A percentile compares a stretch with the other conserved stretches of the same genome.
phyloP scores from a whole-genome alignment of 176 grass and related monocot species.

The Otatea glauca region DNA sequence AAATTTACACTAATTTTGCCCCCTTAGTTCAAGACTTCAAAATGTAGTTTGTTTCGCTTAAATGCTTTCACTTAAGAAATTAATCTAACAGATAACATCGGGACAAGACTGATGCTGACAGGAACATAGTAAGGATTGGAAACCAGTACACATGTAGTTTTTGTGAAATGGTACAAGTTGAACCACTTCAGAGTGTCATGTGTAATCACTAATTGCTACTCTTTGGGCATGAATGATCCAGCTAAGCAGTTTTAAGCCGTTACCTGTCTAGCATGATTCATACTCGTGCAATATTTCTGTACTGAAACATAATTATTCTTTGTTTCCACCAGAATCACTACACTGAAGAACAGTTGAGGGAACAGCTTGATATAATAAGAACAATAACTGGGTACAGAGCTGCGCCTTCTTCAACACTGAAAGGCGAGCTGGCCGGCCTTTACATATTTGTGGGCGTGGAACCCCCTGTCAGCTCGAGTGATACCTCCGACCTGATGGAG shows the following conservation, averaged over 20 bases:
- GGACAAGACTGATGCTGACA: constrained; percentile 13
- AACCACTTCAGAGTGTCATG: background rate
- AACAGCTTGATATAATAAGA: constrained; percentile 39
- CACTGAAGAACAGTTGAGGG: constrained; percentile 46
- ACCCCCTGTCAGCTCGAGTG: background rate
- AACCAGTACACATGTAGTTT: background rate
- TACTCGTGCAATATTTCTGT: background rate
- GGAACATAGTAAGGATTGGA: background rate
- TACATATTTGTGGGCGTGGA: constrained; percentile 54
- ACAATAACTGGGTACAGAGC: constrained; percentile 47
- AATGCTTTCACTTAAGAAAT: background rate
- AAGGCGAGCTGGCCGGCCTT: constrained; percentile 16
- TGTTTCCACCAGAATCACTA: constrained; percentile 36
- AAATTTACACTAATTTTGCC: background rate
- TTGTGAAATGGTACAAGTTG: background rate
- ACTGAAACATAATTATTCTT: background rate
- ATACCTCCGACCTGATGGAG: constrained; percentile 15
- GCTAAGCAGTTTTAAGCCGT: background rate
- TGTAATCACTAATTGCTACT: background rate
- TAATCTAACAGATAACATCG: background rate
- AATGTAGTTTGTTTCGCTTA: background rate
- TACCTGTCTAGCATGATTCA: background rate
- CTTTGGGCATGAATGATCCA: background rate
- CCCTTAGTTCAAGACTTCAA: background rate
- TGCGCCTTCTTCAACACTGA: constrained; percentile 1